phyloP scores from a whole-genome alignment of 768 basidiomycete species.

The Cyathus striatus region DNA sequence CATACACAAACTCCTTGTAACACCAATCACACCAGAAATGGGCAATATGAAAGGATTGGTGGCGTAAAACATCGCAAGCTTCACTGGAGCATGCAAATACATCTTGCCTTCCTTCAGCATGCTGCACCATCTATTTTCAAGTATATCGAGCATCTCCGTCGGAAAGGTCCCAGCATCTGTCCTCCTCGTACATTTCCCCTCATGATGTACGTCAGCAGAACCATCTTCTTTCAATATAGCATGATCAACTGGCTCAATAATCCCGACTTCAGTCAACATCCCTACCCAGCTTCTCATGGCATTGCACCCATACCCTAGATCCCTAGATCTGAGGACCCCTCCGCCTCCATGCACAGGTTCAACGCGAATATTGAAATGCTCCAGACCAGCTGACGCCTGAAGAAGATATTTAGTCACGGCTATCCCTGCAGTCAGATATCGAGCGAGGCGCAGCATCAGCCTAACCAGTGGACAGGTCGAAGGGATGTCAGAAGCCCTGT shows the following conservation, averaged over 20 bases:
- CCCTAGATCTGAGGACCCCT: too few relatives aligned
- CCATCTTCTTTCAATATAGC: neutral
- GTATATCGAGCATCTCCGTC: neutral
- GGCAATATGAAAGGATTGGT: neutral
- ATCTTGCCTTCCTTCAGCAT: neutral
- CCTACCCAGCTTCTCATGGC: neutral
- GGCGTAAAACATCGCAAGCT: neutral
- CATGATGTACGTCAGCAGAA: too few relatives aligned
- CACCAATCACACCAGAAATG: neutral
- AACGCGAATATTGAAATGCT: neutral
- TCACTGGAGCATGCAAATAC: neutral
- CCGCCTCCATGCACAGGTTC: too few relatives aligned
- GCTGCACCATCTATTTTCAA: neutral
- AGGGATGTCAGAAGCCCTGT: neutral
- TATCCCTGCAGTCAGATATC: neutral
- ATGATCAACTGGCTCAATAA: neutral
- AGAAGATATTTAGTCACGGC: neutral
- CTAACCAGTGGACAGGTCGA: neutral
- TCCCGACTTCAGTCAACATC: neutral
- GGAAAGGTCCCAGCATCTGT: neutral
- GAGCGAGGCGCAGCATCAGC: neutral
- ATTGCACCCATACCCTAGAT: neutral
- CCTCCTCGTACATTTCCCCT: too few relatives aligned
- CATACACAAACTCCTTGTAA: neutral
- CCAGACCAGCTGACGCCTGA: neutral